These are phyloP conservation scores for Trichoderma sp. DNA, from an alignment of 2,329 filamentous ascomycete genomes.

Conservation along the genomic window DNA sequence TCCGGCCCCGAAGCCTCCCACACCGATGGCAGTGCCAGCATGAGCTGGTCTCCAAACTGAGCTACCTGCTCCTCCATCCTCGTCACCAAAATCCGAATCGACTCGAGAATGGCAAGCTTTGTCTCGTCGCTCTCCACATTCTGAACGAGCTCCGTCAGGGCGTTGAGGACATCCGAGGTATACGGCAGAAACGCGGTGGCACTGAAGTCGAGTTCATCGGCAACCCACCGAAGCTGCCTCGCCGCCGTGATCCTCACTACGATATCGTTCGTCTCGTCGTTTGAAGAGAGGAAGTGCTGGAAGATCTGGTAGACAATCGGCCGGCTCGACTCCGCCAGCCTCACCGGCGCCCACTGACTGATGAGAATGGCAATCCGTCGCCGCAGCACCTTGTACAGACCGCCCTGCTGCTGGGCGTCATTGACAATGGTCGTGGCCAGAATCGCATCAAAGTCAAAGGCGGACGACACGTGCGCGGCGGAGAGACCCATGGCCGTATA, in stretches of 20 bases:
- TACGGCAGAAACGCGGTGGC: constrained; percentile 75
- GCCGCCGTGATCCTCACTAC: constrained; percentile 92
- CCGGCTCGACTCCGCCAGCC: constrained; percentile 67
- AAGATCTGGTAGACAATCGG: constrained; percentile 85
- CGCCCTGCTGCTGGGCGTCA: constrained; percentile 69
- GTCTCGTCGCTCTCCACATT: constrained; percentile 83
- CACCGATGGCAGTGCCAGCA: constrained; percentile 75
- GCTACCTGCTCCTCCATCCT: constrained; percentile 75
- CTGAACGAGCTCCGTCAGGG: constrained; percentile 75
- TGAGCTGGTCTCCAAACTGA: constrained; percentile 75
- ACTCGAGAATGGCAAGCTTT: constrained; percentile 86
- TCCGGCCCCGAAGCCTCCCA: constrained; percentile 82
- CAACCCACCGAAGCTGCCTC: constrained; percentile 76
- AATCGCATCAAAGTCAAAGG: constrained; percentile 83
- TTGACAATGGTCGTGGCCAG: constrained; percentile 72
- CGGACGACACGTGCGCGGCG: constrained; percentile 70
- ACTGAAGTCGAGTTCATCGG: constrained; percentile 83
- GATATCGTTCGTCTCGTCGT: constrained; percentile 80
- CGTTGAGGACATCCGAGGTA: constrained; percentile 70
- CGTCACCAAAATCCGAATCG: constrained; percentile 77
- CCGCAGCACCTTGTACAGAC: constrained; percentile 76
- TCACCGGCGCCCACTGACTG: constrained; percentile 85
- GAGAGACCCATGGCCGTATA: constrained; percentile 92
- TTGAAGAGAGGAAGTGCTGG: constrained; percentile 77
- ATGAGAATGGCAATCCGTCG: constrained; percentile 86